Conservation (phyloP, 2,329 filamentous ascomycete species). For the Malbranchea zuffiana region DNA sequence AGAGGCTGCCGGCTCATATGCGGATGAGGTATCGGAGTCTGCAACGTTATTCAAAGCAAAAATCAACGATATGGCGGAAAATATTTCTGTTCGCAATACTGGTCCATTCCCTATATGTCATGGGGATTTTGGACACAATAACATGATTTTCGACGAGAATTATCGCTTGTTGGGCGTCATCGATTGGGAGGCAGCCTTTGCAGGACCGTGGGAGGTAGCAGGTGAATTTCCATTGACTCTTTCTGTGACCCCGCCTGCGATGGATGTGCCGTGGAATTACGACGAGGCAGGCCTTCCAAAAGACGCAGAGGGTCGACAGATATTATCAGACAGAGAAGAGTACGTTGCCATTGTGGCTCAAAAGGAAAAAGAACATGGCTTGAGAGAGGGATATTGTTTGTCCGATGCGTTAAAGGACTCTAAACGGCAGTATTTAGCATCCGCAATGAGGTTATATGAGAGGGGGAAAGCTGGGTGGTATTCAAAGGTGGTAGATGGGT, state of each 20-base stretch:
- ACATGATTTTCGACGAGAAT: slow-evolving; percentile 23
- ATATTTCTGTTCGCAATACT: slow-evolving; percentile 9
- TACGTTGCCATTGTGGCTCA: background rate
- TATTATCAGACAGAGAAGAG: background rate
- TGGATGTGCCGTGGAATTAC: slow-evolving; percentile 7
- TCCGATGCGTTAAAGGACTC: background rate
- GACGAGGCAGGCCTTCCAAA: background rate
- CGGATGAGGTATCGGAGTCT: background rate
- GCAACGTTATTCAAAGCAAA: no score
- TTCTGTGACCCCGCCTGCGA: background rate
- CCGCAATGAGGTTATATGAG: background rate
- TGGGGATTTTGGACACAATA: slow-evolving; percentile 24
- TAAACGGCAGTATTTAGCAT: background rate
- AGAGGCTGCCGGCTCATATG: background rate
- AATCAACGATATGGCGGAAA: no score
- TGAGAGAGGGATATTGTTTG: background rate
- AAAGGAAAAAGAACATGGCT: no score
- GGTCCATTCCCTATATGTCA: slow-evolving; percentile 27
- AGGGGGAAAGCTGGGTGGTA: background rate
- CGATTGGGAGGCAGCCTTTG: slow-evolving; percentile 25
- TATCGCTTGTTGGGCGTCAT: slow-evolving; percentile 22
- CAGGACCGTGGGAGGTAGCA: slow-evolving; percentile 19
- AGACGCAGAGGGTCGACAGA: background rate
- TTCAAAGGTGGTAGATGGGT: no score
- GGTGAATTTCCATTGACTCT: slow-evolving; percentile 18